These are phyloP conservation scores for Podila epigama DNA, from an alignment of 192 early-diverging fungal species.

Conservation along the genomic window DNA sequence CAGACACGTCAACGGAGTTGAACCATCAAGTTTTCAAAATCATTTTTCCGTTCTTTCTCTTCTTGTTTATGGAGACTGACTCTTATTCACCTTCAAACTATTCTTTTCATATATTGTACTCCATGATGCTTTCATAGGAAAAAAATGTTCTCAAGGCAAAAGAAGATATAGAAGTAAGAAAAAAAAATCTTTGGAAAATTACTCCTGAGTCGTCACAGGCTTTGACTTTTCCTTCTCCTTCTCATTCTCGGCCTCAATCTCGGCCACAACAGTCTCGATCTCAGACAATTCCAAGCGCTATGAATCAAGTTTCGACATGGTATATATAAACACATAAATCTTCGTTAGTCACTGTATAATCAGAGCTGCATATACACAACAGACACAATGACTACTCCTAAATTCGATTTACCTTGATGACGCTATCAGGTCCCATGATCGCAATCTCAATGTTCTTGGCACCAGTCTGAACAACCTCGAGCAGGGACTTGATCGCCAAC, in stretches of 20 bases:
- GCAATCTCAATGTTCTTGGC: constrained; percentile 99
- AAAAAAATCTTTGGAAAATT: neutral
- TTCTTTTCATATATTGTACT: no score
- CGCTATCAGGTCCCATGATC: constrained; percentile 82
- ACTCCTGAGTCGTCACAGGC: constrained; percentile 23
- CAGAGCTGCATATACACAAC: neutral
- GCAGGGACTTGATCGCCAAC: constrained; percentile 87
- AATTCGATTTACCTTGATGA: constrained; percentile 77
- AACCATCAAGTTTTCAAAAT: no score
- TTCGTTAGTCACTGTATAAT: neutral
- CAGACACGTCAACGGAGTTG: no score
- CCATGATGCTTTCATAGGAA: no score
- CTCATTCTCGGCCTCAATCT: constrained; percentile 91
- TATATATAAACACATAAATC: neutral
- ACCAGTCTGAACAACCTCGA: constrained; percentile 99
- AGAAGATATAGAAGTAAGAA: neutral
- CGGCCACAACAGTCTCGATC: constrained; percentile 78
- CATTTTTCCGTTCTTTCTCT: no score
- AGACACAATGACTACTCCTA: no score
- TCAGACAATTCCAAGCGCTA: constrained; percentile 65
- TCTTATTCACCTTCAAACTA: no score
- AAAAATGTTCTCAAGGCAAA: no score
- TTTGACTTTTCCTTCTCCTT: constrained; percentile 72
- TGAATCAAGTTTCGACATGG: neutral
- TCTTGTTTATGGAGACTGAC: no score